phyloP scores from a whole-genome alignment of 805 yeast genomes.

The Metschnikowia lochheadii region DNA sequence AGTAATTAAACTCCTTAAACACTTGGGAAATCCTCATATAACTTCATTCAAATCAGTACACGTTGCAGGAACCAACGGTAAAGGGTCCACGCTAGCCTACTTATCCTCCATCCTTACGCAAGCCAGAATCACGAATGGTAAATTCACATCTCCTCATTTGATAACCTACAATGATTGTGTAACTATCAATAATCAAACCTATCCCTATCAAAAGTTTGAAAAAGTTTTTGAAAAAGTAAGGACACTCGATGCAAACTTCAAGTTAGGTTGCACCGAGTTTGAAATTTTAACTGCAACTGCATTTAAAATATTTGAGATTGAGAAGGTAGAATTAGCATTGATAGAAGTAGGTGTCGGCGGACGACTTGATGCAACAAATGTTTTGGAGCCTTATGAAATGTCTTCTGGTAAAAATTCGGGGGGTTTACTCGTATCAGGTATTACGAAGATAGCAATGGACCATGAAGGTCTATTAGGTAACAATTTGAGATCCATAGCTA shows the following conservation, averaged over 20 bases:
- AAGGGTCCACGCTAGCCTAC: slow-evolving; percentile 89
- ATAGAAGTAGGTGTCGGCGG: slow-evolving; percentile 98
- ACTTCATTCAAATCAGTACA: slow-evolving; percentile 64
- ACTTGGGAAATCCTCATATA: slow-evolving; percentile 67
- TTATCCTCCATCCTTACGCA: slow-evolving; percentile 57
- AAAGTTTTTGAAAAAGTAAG: slow-evolving; percentile 41
- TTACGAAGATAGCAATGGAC: slow-evolving; percentile 83
- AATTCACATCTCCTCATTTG: slow-evolving; percentile 88
- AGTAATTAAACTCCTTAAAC: slow-evolving; percentile 27
- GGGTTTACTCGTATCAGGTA: slow-evolving; percentile 60
- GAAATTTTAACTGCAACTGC: slow-evolving; percentile 86
- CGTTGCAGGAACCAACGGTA: slow-evolving; percentile 95
- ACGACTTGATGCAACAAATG: slow-evolving; percentile 82
- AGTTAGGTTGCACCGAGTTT: slow-evolving; percentile 77
- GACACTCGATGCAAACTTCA: slow-evolving; percentile 32
- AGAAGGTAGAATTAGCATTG: slow-evolving; percentile 66
- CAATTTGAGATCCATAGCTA: slow-evolving; percentile 61
- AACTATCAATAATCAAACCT: slow-evolving; percentile 55
- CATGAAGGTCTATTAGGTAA: slow-evolving; percentile 76
- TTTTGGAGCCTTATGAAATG: slow-evolving; percentile 30
- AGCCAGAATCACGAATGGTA: slow-evolving; percentile 55
- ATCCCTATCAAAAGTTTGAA: slow-evolving; percentile 44
- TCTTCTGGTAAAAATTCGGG: slow-evolving; percentile 1
- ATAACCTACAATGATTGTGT: slow-evolving; percentile 72
- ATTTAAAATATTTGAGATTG: slow-evolving; percentile 61